A percentile compares a stretch with the other conserved stretches of the same genome.
Evolutionary conservation across 495 filamentous ascomycete genomes (phyloP).

Genomic region (Podospora conica): DNA sequence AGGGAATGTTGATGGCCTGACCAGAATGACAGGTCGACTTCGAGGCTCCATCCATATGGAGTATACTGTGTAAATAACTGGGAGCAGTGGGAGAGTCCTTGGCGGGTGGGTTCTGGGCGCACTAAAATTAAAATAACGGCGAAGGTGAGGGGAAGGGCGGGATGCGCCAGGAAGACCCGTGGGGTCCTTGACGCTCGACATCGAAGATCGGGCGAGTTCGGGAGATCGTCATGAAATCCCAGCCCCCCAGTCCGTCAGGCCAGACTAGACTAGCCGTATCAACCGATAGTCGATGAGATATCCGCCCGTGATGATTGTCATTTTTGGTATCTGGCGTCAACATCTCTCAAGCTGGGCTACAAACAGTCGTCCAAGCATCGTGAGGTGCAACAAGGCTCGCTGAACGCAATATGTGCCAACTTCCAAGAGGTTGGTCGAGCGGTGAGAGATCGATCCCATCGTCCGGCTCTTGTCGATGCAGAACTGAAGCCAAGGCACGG

Average conservation of each 20-base stretch:
- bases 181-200: slow-evolving; percentile 1
- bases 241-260: background rate
- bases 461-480: background rate
- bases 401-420: no score
- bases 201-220: slow-evolving; percentile 9
- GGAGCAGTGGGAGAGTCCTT: slow-evolving; percentile 14
- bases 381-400: background rate
- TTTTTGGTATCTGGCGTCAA: background rate
- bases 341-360: background rate
- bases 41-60: slow-evolving; percentile 1
- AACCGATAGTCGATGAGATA: background rate
- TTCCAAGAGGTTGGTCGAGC: background rate
- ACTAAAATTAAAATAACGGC: background rate
- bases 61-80: background rate
- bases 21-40: slow-evolving; percentile 4
- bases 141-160: background rate
- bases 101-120: slow-evolving; percentile 10
- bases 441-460: background rate
- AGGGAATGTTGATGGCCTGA: background rate
- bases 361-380: background rate
- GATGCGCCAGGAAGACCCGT: slow-evolving; percentile 1
- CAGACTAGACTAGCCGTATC: background rate
- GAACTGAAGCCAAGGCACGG: background rate
- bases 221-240: slow-evolving; percentile 11
- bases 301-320: background rate